Conservation (phyloP, 495 filamentous ascomycete genomes). For the Penicillium lividum region DNA sequence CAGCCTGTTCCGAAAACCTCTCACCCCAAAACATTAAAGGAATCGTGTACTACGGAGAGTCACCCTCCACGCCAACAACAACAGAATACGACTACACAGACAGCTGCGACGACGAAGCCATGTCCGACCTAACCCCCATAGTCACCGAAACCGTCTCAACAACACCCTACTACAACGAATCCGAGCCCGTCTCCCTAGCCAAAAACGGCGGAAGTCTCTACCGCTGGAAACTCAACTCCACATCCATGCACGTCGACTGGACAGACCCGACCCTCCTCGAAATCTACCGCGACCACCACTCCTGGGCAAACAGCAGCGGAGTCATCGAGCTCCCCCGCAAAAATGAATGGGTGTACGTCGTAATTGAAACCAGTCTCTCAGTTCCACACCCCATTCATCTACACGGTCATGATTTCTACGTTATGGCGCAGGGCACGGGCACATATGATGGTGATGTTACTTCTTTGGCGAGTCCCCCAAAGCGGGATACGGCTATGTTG, state of each 20-base stretch:
- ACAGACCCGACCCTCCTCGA: slow-evolving; percentile 22
- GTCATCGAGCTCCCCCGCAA: slow-evolving; percentile 39
- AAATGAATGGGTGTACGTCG: slow-evolving; percentile 59
- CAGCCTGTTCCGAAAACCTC: slow-evolving; percentile 43
- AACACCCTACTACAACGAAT: neutral
- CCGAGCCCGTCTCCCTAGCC: slow-evolving; percentile 12
- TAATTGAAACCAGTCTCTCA: slow-evolving; percentile 31
- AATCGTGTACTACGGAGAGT: slow-evolving; percentile 56
- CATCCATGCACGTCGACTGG: slow-evolving; percentile 22
- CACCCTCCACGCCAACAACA: slow-evolving; percentile 20
- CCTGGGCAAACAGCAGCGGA: slow-evolving; percentile 8
- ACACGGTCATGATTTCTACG: slow-evolving; percentile 30
- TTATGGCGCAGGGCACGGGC: slow-evolving; percentile 9
- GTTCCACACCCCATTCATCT: slow-evolving; percentile 30
- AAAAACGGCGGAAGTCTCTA: slow-evolving; percentile 16
- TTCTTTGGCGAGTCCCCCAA: neutral
- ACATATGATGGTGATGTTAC: neutral
- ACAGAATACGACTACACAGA: neutral
- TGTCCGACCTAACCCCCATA: slow-evolving; percentile 15
- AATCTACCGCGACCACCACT: slow-evolving; percentile 8
- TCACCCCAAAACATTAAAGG: slow-evolving; percentile 53
- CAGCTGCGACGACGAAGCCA: slow-evolving; percentile 11
- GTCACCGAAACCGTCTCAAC: slow-evolving; percentile 12
- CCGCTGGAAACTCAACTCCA: slow-evolving; percentile 22
- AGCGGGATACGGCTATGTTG: slow-evolving; percentile 13